Evolutionary conservation across 2,329 filamentous ascomycete species (phyloP).

Genomic region (Zymoseptoria brevis): DNA sequence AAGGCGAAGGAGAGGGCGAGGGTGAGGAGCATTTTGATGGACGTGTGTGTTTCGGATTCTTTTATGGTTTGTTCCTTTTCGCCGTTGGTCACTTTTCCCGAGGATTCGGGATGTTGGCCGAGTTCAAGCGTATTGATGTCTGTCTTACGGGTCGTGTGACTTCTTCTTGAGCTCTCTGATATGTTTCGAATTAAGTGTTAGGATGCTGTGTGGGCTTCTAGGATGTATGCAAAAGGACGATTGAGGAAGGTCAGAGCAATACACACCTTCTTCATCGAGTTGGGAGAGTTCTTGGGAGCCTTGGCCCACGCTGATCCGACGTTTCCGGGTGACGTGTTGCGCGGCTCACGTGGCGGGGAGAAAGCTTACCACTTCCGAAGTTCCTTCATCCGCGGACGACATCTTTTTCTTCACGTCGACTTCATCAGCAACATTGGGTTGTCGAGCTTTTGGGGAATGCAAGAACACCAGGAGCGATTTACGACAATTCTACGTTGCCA

Average conservation of each 20-base stretch:
- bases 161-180: neutral
- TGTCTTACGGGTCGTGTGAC: neutral
- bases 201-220: neutral
- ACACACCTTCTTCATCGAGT: neutral
- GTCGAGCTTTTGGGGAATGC: too few relatives aligned
- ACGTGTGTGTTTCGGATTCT: neutral
- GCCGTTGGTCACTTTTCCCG: neutral
- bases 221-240: neutral
- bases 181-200: neutral
- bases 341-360: neutral
- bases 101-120: neutral
- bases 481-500: too few relatives aligned
- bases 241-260: neutral
- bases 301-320: neutral
- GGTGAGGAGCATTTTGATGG: conserved; percentile 5
- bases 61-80: neutral
- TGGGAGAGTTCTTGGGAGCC: neutral
- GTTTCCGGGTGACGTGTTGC: neutral
- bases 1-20: conserved; percentile 3
- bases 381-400: neutral
- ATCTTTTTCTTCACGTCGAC: neutral
- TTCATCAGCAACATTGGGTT: too few relatives aligned
- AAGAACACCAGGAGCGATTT: too few relatives aligned
- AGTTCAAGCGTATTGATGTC: neutral
- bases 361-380: neutral